Percentiles rank a stretch among this genome's conserved stretches.
These are phyloP conservation scores for Fusarium sp. DNA, from an alignment of 2,329 filamentous ascomycete genomes.

Conservation along the genomic window DNA sequence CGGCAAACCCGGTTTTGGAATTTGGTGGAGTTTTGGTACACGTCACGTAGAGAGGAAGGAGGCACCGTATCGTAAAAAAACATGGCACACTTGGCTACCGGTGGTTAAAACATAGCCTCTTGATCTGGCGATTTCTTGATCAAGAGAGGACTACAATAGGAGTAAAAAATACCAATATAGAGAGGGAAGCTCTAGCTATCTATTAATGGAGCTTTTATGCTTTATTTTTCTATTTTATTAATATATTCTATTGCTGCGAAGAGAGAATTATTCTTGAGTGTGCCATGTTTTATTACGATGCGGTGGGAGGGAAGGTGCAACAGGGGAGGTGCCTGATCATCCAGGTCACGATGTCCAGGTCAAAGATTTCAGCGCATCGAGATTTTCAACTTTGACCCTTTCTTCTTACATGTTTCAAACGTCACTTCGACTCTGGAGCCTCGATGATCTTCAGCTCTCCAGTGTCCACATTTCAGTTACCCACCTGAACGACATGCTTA, in stretches of 20 bases:
- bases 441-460: conserved; percentile 9
- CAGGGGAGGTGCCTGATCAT: conserved; percentile 22
- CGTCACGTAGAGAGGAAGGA: conserved; percentile 22
- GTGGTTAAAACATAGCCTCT: too few relatives aligned
- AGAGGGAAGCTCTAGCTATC: too few relatives aligned
- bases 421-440: conserved; percentile 22
- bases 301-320: conserved; percentile 24
- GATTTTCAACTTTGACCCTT: conserved; percentile 24
- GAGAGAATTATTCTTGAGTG: too few relatives aligned
- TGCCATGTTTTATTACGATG: too few relatives aligned
- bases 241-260: too few relatives aligned
- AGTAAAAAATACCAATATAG: too few relatives aligned
- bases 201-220: too few relatives aligned
- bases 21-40: conserved; percentile 23
- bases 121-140: too few relatives aligned
- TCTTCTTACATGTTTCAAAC: conserved; percentile 19
- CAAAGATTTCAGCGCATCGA: conserved; percentile 29
- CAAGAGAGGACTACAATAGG: too few relatives aligned
- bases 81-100: too few relatives aligned
- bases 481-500: conserved; percentile 20
- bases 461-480: conserved; percentile 31
- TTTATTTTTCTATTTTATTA: too few relatives aligned
- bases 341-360: conserved; percentile 2
- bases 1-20: conserved; percentile 27
- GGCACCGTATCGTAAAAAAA: too few relatives aligned